phyloP scores from a whole-genome alignment of 345 rosid species.

The Ceriops zippeliana region DNA sequence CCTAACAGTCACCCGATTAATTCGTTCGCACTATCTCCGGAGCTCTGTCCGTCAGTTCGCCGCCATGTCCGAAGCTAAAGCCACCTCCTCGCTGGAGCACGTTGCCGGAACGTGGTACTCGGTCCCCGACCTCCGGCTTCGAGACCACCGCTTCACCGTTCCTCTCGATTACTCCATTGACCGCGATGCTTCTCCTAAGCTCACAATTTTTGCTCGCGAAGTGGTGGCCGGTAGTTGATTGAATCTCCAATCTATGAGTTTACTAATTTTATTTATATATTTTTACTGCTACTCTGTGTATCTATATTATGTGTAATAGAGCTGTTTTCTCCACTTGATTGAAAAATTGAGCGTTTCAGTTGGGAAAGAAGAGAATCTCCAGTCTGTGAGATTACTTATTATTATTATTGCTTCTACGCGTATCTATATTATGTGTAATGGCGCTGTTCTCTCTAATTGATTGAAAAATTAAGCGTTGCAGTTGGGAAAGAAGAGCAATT shows the following conservation, averaged over 20 bases:
- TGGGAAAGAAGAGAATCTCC: conserved; percentile 60
- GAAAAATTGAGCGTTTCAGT: conserved; percentile 33
- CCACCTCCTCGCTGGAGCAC: conserved; percentile 39
- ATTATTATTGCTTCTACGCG: background rate
- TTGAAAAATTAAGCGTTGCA: conserved; percentile 23
- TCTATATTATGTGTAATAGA: background rate
- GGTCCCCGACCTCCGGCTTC: conserved; percentile 77
- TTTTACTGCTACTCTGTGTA: no score
- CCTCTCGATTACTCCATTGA: conserved; percentile 66
- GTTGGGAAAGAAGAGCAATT: conserved; percentile 76
- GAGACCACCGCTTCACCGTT: conserved; percentile 70
- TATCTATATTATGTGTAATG: background rate
- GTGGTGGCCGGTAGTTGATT: conserved; percentile 58
- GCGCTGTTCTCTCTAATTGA: background rate
- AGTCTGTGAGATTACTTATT: background rate
- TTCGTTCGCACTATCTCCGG: conserved; percentile 18
- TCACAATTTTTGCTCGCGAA: conserved; percentile 79
- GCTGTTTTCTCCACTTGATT: background rate
- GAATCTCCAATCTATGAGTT: background rate
- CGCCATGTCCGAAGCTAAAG: conserved; percentile 36
- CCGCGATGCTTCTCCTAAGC: conserved; percentile 39
- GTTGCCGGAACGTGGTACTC: conserved; percentile 61
- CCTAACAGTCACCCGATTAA: conserved; percentile 1
- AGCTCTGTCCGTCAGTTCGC: conserved; percentile 12
- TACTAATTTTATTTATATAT: no score